Conservation (phyloP, 73 alveolate species). For the Paramecium bursaria region DNA sequence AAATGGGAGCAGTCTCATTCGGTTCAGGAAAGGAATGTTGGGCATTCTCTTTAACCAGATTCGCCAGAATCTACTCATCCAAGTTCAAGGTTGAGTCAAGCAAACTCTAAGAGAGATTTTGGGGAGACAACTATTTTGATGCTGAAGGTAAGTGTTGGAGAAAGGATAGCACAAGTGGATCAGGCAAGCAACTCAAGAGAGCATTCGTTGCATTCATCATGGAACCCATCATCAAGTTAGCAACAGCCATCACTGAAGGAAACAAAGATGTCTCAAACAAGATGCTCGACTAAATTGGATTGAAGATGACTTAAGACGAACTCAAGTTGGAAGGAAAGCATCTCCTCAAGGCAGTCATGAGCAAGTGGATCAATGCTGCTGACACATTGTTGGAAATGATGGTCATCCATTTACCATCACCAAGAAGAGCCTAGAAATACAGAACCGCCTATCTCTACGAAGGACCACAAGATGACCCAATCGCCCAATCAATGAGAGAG, state of each 20-base stretch:
- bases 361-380: conserved; percentile 92
- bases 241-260: conserved; percentile 88
- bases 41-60: conserved; percentile 97
- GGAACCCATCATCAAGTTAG: conserved; percentile 95
- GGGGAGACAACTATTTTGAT: conserved; percentile 99
- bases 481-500: conserved; percentile 89
- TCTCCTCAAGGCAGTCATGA: conserved; percentile 82
- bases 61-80: conserved; percentile 93
- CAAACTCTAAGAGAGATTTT: conserved; percentile 92
- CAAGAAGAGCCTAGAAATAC: conserved; percentile 87
- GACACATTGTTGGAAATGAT: conserved; percentile 90
- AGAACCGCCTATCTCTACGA: conserved; percentile 89
- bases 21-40: conserved; percentile 97
- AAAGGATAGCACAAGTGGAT: conserved; percentile 81
- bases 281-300: conserved; percentile 93
- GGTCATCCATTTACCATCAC: conserved; percentile 95
- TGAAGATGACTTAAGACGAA: conserved; percentile 92
- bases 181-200: conserved; percentile 88
- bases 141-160: conserved; percentile 97
- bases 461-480: conserved; percentile 92
- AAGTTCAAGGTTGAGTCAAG: conserved; percentile 92
- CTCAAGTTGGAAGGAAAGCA: conserved; percentile 74
- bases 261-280: conserved; percentile 89
- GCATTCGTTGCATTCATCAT: conserved; percentile 94
- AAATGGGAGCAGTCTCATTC: conserved; percentile 96